Percentiles rank a stretch among this genome's conserved stretches.
These are phyloP conservation scores for Pinus tabuliformis DNA, from an alignment of 75 land plant genomes.

Conservation along the genomic window DNA sequence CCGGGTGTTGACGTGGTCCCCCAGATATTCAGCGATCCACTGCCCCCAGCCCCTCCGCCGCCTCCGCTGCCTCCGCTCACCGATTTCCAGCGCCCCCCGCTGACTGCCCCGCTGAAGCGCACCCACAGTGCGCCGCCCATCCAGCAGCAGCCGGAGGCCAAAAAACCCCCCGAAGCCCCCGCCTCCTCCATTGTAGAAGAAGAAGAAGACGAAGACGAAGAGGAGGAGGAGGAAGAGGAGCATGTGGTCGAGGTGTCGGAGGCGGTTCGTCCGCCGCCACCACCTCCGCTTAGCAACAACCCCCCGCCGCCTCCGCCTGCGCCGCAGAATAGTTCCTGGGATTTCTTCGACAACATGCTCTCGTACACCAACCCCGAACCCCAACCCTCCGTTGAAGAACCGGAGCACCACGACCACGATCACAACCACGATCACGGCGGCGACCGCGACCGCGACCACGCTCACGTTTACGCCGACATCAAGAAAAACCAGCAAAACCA, in stretches of 20 bases:
- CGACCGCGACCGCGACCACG: not conserved
- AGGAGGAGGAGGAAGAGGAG: not conserved
- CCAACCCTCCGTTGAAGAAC: constrained; percentile 19
- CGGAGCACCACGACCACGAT: constrained; percentile 20
- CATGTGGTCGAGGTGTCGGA: not conserved
- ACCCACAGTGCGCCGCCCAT: constrained; percentile 37
- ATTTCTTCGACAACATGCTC: constrained; percentile 7
- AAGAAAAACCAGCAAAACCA: not conserved
- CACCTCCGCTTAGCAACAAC: constrained; percentile 8
- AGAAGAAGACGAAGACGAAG: constrained; percentile 6
- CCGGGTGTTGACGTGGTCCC: not conserved
- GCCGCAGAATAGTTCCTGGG: not conserved
- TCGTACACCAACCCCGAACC: constrained; percentile 11
- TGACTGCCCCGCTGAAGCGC: constrained; percentile 4
- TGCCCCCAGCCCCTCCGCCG: constrained; percentile 13
- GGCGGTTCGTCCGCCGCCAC: constrained; percentile 12
- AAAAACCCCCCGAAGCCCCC: not conserved
- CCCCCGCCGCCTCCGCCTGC: constrained; percentile 23
- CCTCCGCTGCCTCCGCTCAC: constrained; percentile 28
- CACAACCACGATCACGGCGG: not conserved
- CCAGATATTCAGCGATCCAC: not conserved
- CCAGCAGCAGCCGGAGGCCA: not conserved
- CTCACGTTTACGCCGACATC: not conserved
- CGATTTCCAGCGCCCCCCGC: constrained; percentile 24
- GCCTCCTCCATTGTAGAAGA: not conserved